A percentile compares a stretch with the other conserved stretches of the same genome.
Evolutionary conservation across 192 early-diverging fungal species (phyloP).

Genomic region (Endogone sp.): DNA sequence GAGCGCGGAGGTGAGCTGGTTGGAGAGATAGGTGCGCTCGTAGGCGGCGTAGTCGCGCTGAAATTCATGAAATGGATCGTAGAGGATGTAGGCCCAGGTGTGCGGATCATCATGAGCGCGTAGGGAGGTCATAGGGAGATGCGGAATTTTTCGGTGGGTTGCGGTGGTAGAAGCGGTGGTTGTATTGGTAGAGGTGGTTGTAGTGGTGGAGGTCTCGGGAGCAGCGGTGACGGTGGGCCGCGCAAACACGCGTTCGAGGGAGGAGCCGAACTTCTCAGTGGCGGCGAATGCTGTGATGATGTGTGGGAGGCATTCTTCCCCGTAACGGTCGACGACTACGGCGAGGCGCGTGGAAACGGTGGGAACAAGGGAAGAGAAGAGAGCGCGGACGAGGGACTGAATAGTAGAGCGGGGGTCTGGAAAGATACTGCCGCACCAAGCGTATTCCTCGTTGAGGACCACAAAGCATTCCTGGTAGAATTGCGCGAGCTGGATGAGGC

Average conservation of each 20-base stretch:
- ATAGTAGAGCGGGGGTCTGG: constrained; percentile 40
- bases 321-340: constrained; percentile 21
- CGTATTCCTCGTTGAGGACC: constrained; percentile 51
- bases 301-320: constrained; percentile 30
- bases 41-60: constrained; percentile 57
- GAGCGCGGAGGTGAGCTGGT: too few relatives aligned
- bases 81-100: constrained; percentile 56
- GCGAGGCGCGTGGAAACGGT: constrained; percentile 26
- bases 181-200: too few relatives aligned
- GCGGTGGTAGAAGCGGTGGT: neutral
- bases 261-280: constrained; percentile 49
- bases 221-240: constrained; percentile 31
- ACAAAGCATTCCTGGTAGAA: constrained; percentile 54
- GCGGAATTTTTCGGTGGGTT: constrained; percentile 13
- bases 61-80: constrained; percentile 60
- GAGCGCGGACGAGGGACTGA: constrained; percentile 42
- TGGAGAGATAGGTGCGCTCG: constrained; percentile 24
- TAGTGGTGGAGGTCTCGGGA: neutral
- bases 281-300: constrained; percentile 44
- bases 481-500: constrained; percentile 17
- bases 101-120: constrained; percentile 26
- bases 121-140: constrained; percentile 20
- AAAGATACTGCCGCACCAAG: constrained; percentile 55
- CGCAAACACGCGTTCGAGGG: constrained; percentile 48
- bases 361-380: constrained; percentile 50